These are phyloP conservation scores for Mycena maculata DNA, from an alignment of 768 basidiomycete genomes.

Conservation along the genomic window DNA sequence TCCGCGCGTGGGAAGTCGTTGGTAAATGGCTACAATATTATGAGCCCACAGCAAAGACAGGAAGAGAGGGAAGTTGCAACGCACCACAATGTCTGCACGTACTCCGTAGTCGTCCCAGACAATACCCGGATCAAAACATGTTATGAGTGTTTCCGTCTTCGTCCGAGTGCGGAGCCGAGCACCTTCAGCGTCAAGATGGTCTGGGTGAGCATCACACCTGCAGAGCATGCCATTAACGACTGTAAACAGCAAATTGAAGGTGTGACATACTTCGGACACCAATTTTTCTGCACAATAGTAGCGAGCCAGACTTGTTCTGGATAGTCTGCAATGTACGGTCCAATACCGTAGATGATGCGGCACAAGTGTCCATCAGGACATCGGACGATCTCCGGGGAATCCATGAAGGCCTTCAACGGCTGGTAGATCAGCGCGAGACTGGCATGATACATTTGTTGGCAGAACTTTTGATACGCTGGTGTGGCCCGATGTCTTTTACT, in stretches of 20 bases:
- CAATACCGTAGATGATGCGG: not conserved
- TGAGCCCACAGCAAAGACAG: not conserved
- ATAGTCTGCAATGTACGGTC: not conserved
- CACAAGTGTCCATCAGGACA: not conserved
- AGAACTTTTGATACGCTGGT: conserved; percentile 36
- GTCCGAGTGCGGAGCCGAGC: not conserved
- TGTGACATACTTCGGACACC: not conserved
- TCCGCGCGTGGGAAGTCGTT: not conserved
- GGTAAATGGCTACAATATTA: not conserved
- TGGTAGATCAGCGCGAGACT: not conserved
- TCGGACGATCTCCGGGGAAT: not conserved
- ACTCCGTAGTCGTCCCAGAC: not conserved
- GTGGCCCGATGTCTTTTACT: conserved; percentile 29
- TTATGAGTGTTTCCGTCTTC: not conserved
- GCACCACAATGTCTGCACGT: not conserved
- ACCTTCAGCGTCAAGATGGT: not conserved
- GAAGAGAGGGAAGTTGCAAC: no score
- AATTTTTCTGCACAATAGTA: not conserved
- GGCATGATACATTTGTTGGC: conserved; percentile 38
- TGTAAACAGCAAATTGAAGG: not conserved
- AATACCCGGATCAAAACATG: not conserved
- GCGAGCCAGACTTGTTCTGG: not conserved
- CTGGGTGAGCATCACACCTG: not conserved
- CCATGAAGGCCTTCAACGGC: not conserved
- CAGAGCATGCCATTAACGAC: not conserved